Percentiles rank a stretch among this genome's conserved stretches.
Conservation (phyloP, 73 alveolate genomes). For the Paramecium biaurelia region DNA sequence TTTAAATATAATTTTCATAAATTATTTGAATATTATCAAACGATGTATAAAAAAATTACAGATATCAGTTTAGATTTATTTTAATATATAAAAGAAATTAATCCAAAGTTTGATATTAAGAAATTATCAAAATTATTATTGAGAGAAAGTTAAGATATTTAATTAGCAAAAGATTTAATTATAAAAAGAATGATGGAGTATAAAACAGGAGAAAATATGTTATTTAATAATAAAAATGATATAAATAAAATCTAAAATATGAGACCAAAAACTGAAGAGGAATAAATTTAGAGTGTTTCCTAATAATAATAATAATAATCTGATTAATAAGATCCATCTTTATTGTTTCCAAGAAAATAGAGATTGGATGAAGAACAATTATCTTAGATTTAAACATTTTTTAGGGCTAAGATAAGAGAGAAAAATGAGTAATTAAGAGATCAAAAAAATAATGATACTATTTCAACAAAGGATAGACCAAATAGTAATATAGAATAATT, state of each 20-base stretch:
- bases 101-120: constrained; percentile 16
- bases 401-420: background rate
- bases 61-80: background rate
- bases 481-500: background rate
- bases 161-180: constrained; percentile 15
- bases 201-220: background rate
- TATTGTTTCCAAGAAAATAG: background rate
- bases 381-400: background rate
- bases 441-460: background rate
- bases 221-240: background rate
- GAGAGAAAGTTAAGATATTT: constrained; percentile 29
- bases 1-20: background rate
- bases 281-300: background rate
- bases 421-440: background rate
- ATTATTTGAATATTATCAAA: background rate
- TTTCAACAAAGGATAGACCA: background rate
- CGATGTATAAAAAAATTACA: background rate
- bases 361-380: background rate
- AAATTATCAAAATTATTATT: background rate
- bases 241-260: background rate
- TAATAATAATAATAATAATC: background rate
- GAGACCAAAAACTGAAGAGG: constrained; percentile 37
- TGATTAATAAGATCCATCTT: background rate
- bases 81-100: background rate
- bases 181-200: constrained; percentile 31